phyloP scores from a whole-genome alignment of 495 filamentous ascomycete species.

The Talaromyces liani region DNA sequence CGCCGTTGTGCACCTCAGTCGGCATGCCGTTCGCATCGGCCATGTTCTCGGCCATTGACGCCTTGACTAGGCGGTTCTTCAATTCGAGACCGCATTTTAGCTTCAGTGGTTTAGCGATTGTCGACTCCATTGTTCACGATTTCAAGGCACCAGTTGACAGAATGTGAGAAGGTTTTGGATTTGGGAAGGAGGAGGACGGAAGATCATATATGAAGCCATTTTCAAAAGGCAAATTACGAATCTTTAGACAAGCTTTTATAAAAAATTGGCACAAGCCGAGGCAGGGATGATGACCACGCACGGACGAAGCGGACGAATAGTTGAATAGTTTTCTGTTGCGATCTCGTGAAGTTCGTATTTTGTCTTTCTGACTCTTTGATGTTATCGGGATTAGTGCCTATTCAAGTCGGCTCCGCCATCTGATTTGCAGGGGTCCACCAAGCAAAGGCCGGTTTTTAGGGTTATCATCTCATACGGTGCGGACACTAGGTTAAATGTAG shows the following conservation, averaged over 20 bases:
- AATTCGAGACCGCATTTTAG: constrained; percentile 36
- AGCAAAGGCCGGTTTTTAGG: too few relatives aligned
- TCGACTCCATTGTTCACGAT: not conserved
- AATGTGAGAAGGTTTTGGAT: too few relatives aligned
- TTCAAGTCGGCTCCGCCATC: not conserved
- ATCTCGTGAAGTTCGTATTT: not conserved
- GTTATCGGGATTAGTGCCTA: not conserved
- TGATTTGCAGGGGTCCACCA: not conserved
- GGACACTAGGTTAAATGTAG: not conserved
- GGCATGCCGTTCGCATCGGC: constrained; percentile 22
- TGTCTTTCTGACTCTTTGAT: not conserved
- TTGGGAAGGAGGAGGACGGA: too few relatives aligned
- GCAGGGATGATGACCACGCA: too few relatives aligned
- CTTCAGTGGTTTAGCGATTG: not conserved
- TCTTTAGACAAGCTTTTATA: too few relatives aligned
- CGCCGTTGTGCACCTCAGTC: constrained; percentile 23
- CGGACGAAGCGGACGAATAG: not conserved
- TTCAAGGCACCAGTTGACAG: too few relatives aligned
- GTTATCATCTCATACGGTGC: too few relatives aligned
- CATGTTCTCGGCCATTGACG: constrained; percentile 43
- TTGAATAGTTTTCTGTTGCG: not conserved
- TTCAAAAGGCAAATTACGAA: too few relatives aligned
- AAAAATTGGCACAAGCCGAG: too few relatives aligned
- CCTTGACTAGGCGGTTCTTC: constrained; percentile 43
- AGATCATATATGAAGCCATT: too few relatives aligned